Base-by-base conservation (phyloP, 139 green algal species). In the Chlorella sorokiniana region DNA sequence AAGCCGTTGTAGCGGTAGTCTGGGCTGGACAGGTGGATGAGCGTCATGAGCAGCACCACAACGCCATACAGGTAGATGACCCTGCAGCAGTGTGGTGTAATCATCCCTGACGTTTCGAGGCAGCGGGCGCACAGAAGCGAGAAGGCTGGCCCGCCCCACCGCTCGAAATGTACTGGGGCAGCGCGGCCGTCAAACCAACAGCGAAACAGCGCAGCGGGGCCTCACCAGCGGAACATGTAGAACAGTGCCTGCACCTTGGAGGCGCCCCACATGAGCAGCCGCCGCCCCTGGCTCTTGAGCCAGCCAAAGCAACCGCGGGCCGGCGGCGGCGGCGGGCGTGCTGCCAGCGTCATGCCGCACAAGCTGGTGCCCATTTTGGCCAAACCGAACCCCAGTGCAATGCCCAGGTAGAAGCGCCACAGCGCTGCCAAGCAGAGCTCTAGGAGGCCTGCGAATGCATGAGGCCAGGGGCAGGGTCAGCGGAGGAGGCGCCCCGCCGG, bases 191-290 rank as follows among this genome's bases (percentile, higher is more conserved):
- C n/a, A n/a, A n/a, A n/a, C n/a, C n/a, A n/a, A 61, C 11, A 9
- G 16, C n/a, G 4, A 35, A 45, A 45, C 64, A 71, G 64, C 10
- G 23, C 2, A 18, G 69, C 37, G 44, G 44, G 10, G 65, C 38
- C 56, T 65, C 56, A 65, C 56, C 56, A 65, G 56, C 56, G 56
- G 22, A 65, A 65, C 56, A 61, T 59, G 54, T 81, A 84, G 37
- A 84, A 59, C 40, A 84, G 69, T n/a, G 33, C 61, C 52, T 85
- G 81, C 45, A 85, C 41, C 54, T 85, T 85, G 51, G 68, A 38
- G 1, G 48, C 41, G 27, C 81, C 81, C 81, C 81, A 85, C 48
- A 85, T 73, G 29, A 85, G 42, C 29, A 65, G 31, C 3, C 64
- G 45, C 64, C 64, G 37, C 29, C 65, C 54, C 35, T 35, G 14